A percentile compares a stretch with the other conserved stretches of the same genome.
Conservation (phyloP, 2,329 filamentous ascomycete genomes). For the Microsporum audouinii region DNA sequence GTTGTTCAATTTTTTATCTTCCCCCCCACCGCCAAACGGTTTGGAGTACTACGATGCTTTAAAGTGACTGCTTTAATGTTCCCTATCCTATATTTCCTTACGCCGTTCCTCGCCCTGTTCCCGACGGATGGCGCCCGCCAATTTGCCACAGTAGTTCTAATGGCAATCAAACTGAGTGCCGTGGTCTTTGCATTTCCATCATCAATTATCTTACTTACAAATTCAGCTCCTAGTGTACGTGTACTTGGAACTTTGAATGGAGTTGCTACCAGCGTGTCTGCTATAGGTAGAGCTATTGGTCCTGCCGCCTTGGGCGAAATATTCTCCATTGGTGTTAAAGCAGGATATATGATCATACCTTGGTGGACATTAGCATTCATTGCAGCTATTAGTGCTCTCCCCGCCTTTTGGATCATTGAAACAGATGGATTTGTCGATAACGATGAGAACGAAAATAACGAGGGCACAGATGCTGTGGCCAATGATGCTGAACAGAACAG, state of each 20-base stretch:
- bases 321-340: constrained; percentile 65
- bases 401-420: constrained; percentile 62
- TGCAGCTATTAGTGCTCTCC: constrained; percentile 54
- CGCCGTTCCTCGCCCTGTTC: constrained; percentile 65
- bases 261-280: constrained; percentile 71
- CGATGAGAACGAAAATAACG: constrained; percentile 22
- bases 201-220: constrained; percentile 80
- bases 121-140: constrained; percentile 43
- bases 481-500: not conserved
- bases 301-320: constrained; percentile 61
- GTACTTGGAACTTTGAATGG: constrained; percentile 85
- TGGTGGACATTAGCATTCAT: constrained; percentile 68
- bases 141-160: constrained; percentile 50
- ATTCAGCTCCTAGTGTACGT: constrained; percentile 62
- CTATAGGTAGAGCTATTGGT: constrained; percentile 66
- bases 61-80: constrained; percentile 55
- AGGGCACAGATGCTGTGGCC: constrained; percentile 12
- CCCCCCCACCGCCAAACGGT: constrained; percentile 59
- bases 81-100: constrained; percentile 66
- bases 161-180: constrained; percentile 62
- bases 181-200: constrained; percentile 83
- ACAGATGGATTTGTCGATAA: constrained; percentile 52
- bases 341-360: constrained; percentile 64
- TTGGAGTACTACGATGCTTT: constrained; percentile 64
- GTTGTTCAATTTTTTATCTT: constrained; percentile 79